Base-by-base conservation (phyloP, 2,329 filamentous ascomycete genomes). In the Mycogone perniciosa region DNA sequence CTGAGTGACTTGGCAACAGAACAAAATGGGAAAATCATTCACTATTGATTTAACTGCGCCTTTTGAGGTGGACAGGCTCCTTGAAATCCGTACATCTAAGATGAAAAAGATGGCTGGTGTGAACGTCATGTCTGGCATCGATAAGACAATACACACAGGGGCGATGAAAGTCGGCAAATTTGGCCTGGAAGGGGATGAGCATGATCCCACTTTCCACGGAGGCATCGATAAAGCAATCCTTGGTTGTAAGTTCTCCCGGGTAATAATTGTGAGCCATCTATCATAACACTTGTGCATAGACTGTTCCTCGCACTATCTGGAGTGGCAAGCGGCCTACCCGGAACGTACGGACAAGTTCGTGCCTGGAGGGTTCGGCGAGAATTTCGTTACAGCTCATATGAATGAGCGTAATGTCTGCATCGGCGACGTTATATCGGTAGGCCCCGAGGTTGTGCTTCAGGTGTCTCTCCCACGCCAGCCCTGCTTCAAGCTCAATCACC, bases 401-500 rank as follows among this genome's bases (percentile, higher is more conserved):
- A 84, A 82, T 57, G 83, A 86, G 66, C 71, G 74, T 34, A 85
- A 82, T 56, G 68, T 85, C 1, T 85, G 82, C 63, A 82, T 86
- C 46, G 82, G 83, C 26, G 83, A 86, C 57, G 67, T 80, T 10
- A 68, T 82, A 13, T 67, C 72, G 0, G 72, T 85, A 6, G 74
- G 76, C 0, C 65, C 71, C 42, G 68, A 72, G 2, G 70, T 80
- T 0, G 52, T 80, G 3, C 70, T 85, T 0, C 77, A 85, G 57
- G 77, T 85, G 27, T 78, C 75, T 54, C 67, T 84, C 27, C 82
- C 82, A 0, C 74, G 83, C 11, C 76, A 81, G 56, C 83, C 83
- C 7, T 86, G 83, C 67, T 86, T 79, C 68, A 86, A 86, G 61
- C 73, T 86, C 7, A 86, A 86, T 60, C 82, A 85, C 58, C 79